These are phyloP conservation scores for Psilocybe subaeruginosa DNA, from an alignment of 768 basidiomycete genomes.

Conservation along the genomic window DNA sequence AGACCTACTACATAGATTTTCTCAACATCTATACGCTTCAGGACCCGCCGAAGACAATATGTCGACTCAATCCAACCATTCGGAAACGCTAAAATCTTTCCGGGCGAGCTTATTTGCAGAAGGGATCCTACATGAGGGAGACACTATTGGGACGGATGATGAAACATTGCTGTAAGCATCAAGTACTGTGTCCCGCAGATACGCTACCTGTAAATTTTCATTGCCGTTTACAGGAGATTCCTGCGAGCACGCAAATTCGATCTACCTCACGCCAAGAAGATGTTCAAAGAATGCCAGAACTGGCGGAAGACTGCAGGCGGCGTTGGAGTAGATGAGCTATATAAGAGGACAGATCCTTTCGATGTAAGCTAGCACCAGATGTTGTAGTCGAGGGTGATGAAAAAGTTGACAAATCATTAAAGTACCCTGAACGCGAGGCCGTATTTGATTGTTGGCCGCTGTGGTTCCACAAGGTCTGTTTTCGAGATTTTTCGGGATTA, in stretches of 20 bases:
- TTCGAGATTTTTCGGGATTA: background rate
- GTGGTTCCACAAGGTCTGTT: constrained; percentile 74
- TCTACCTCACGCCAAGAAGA: constrained; percentile 58
- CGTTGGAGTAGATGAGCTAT: constrained; percentile 67
- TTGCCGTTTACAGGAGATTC: constrained; percentile 55
- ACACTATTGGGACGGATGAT: constrained; percentile 62
- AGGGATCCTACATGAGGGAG: constrained; percentile 59
- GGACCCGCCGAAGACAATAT: constrained; percentile 5
- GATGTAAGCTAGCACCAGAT: constrained; percentile 50
- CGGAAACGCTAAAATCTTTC: constrained; percentile 49
- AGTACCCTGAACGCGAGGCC: constrained; percentile 73
- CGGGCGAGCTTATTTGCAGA: constrained; percentile 54
- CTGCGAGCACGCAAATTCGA: constrained; percentile 73
- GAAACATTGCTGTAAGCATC: constrained; percentile 59
- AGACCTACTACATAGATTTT: too few species aligned
- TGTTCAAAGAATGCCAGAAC: constrained; percentile 67
- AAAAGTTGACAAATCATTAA: background rate
- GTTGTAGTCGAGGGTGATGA: background rate
- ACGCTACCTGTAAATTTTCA: background rate
- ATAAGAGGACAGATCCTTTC: constrained; percentile 64
- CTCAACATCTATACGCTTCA: background rate
- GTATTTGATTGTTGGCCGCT: constrained; percentile 81
- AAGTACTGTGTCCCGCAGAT: background rate
- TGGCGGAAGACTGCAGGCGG: constrained; percentile 71
- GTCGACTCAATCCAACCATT: constrained; percentile 17